Evolutionary conservation across 331 rosid species (phyloP), one percentile per base, ranked within the genome.

Genomic region (Arachis monticola): DNA sequence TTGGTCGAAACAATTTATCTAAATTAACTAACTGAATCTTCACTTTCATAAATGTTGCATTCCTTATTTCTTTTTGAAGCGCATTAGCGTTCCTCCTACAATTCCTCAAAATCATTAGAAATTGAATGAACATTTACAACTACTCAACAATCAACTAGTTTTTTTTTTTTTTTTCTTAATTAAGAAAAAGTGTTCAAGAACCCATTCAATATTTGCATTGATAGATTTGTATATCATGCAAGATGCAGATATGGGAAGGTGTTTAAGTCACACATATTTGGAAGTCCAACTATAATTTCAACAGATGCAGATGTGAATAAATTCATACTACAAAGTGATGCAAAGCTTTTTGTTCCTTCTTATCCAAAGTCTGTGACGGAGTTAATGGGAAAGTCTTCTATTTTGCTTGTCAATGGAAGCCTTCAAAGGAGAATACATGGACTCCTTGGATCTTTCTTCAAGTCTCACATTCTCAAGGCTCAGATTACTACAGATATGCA

Each of bases 381-480:
- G 85, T 78, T 94, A 84, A 94, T 94, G 97, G 99, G 99, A 12
- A 84, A 92, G 85, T 94, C 96, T 69, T 94, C 99, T 60, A 94
- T 94, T 81, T 81, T 94, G 91, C 85, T 94, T 42, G 87, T 94
- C 83, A 94, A 88, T 79, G 99, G 99, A 80, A 87, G 92, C 88
- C 73, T 94, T n/a, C 97, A 94, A 35, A 94, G 82, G 91, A 94
- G 93, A 81, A 84, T 94, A 64, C 99, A 94, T 90, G 99, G 99
- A 14, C 93, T 94, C 47, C 78, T 92, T 51, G 97, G 97, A 76
- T 86, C 93, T 81, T 94, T 94, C 92, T 92, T 94, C 81, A 92
- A 94, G 86, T 94, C 99, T 67, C 93, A 90, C 17, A 87, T 79
- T 41, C 89, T 94, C 35, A 94, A 94, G 83, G 87, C 82, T 84